Conservation (phyloP, 306 rosid genomes). For the Cyclanthera cordifolia region DNA sequence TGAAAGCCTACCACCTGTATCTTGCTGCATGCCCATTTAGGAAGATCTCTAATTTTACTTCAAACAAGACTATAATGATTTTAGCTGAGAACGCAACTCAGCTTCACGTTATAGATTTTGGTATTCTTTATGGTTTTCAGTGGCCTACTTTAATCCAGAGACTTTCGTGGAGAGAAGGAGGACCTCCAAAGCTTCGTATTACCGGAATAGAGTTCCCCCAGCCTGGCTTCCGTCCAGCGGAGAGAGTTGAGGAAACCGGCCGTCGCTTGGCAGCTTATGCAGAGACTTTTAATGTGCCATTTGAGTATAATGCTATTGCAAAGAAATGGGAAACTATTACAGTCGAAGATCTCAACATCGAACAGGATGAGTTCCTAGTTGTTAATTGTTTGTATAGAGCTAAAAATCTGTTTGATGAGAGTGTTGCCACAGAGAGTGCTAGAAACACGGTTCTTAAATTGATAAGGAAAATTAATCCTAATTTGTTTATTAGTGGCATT, state of each 20-base stretch:
- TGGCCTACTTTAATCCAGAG: conserved; percentile 87
- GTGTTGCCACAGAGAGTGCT: conserved; percentile 59
- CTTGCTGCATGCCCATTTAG: conserved; percentile 86
- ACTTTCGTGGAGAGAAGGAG: conserved; percentile 38
- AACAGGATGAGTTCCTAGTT: conserved; percentile 50
- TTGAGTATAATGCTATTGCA: conserved; percentile 73
- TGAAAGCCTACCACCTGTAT: conserved; percentile 70
- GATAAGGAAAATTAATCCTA: conserved; percentile 60
- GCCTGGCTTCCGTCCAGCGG: conserved; percentile 94
- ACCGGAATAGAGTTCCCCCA: conserved; percentile 94
- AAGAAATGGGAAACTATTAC: conserved; percentile 76
- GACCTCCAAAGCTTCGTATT: conserved; percentile 76
- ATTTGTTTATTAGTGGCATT: conserved; percentile 63
- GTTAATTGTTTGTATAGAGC: conserved; percentile 67
- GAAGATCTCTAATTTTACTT: conserved; percentile 50
- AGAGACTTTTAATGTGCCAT: conserved; percentile 51
- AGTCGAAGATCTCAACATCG: conserved; percentile 77
- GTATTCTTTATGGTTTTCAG: conserved; percentile 90
- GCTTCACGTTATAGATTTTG: conserved; percentile 78
- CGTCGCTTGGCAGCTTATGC: conserved; percentile 73
- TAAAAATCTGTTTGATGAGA: conserved; percentile 77
- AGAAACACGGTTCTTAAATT: conserved; percentile 52
- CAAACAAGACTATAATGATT: conserved; percentile 45
- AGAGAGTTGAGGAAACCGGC: conserved; percentile 81
- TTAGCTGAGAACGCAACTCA: conserved; percentile 29